Conservation (phyloP, 768 basidiomycete genomes). For the Lactifluus echinatus region DNA sequence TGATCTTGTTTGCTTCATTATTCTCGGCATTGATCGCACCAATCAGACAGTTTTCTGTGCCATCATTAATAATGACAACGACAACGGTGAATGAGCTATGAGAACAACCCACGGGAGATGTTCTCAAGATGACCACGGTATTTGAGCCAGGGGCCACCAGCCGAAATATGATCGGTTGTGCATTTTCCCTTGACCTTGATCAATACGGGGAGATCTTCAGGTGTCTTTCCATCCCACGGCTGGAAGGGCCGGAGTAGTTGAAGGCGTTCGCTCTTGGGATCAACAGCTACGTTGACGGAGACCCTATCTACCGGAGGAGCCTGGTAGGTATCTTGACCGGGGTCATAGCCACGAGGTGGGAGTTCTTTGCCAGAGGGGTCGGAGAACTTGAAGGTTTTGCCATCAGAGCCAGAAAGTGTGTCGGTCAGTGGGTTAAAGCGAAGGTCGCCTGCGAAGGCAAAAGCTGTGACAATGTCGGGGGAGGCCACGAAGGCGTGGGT, state of each 20-base stretch:
- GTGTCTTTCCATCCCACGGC: slow-evolving; percentile 91
- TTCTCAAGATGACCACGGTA: slow-evolving; percentile 98
- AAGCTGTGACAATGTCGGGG: slow-evolving; percentile 92
- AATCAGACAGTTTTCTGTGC: slow-evolving; percentile 87
- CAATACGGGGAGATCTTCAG: slow-evolving; percentile 79
- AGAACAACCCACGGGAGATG: slow-evolving; percentile 66
- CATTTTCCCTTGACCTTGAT: slow-evolving; percentile 99
- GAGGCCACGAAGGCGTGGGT: slow-evolving; percentile 96
- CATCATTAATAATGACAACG: neutral
- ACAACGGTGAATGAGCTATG: slow-evolving; percentile 9
- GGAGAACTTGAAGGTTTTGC: slow-evolving; percentile 97
- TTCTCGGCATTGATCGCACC: slow-evolving; percentile 96
- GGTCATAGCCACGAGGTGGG: slow-evolving; percentile 91
- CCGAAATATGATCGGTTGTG: slow-evolving; percentile 95
- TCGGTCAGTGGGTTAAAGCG: slow-evolving; percentile 97
- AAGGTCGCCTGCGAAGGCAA: slow-evolving; percentile 90
- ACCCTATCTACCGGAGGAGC: slow-evolving; percentile 82
- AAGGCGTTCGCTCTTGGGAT: slow-evolving; percentile 80
- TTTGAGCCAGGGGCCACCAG: slow-evolving; percentile 99
- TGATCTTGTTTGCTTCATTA: slow-evolving; percentile 91
- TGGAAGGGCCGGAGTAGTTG: slow-evolving; percentile 85
- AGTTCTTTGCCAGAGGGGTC: slow-evolving; percentile 87
- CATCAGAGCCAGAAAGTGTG: slow-evolving; percentile 76
- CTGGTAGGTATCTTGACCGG: slow-evolving; percentile 96
- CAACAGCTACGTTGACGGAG: slow-evolving; percentile 77